Evolutionary conservation across 768 basidiomycete genomes (phyloP).

Genomic region (Favolaschia claudopus): DNA sequence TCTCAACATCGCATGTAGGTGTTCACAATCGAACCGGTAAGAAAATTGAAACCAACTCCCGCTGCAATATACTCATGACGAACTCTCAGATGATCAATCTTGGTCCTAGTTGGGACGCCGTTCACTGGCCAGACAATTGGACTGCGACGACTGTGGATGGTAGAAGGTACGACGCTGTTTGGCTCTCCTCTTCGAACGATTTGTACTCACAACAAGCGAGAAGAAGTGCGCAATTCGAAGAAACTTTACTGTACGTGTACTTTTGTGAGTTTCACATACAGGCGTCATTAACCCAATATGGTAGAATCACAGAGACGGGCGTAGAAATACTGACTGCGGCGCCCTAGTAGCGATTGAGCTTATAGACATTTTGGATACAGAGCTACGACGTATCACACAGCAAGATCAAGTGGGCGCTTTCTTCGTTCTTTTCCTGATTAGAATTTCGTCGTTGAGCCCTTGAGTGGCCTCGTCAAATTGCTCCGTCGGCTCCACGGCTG

Average conservation of each 20-base stretch:
- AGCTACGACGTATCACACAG: background rate
- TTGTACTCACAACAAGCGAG: too few species aligned
- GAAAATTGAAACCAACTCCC: conserved; percentile 28
- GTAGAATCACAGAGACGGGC: conserved; percentile 89
- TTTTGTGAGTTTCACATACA: background rate
- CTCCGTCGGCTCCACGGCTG: conserved; percentile 62
- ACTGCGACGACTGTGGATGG: conserved; percentile 94
- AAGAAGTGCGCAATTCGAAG: conserved; percentile 95
- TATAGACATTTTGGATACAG: background rate
- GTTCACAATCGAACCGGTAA: conserved; percentile 86
- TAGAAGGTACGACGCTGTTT: too few species aligned
- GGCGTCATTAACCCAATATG: conserved; percentile 8
- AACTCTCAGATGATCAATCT: conserved; percentile 86
- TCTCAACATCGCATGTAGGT: conserved; percentile 41
- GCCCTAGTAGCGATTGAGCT: conserved; percentile 1
- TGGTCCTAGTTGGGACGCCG: conserved; percentile 76
- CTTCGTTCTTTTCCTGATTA: conserved; percentile 40
- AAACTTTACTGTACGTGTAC: conserved; percentile 85
- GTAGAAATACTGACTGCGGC: conserved; percentile 86
- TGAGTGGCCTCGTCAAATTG: conserved; percentile 70
- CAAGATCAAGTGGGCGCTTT: conserved; percentile 23
- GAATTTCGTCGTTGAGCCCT: conserved; percentile 71
- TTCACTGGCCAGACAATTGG: conserved; percentile 96
- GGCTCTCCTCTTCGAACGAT: too few species aligned
- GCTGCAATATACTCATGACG: background rate